A percentile compares a stretch with the other conserved stretches of the same genome.
Evolutionary conservation across 2,329 filamentous ascomycete genomes (phyloP).

Genomic region (Epichloe sylvatica): DNA sequence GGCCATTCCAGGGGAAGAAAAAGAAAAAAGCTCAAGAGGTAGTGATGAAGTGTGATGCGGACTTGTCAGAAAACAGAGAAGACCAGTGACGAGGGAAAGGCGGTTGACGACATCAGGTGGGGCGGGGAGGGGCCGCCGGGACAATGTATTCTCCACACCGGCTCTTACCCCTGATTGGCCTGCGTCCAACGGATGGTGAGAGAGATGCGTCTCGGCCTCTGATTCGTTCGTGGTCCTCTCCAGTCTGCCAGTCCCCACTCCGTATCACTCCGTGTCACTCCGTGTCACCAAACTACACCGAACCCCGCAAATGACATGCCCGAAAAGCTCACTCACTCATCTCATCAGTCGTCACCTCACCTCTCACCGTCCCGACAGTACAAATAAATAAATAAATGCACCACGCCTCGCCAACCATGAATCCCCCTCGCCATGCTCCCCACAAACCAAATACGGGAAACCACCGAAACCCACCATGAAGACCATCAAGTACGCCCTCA

Average conservation of each 20-base stretch:
- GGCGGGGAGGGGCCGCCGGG: not conserved
- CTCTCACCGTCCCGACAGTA: not conserved
- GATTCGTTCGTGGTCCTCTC: too few relatives aligned
- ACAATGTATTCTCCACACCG: not conserved
- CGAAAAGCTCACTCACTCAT: not conserved
- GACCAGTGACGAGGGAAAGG: not conserved
- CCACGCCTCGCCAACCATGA: too few relatives aligned
- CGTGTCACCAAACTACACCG: not conserved
- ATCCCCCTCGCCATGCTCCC: too few relatives aligned
- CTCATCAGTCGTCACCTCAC: not conserved
- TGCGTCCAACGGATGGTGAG: not conserved
- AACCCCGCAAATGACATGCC: not conserved
- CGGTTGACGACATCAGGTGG: not conserved
- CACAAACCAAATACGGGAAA: not conserved
- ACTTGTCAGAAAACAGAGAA: not conserved
- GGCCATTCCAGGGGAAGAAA: slow-evolving; percentile 17
- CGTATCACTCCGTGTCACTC: not conserved
- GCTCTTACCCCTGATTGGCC: not conserved
- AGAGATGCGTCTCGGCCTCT: too few relatives aligned
- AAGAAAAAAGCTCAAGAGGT: not conserved
- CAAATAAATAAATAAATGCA: not conserved
- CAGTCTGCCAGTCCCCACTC: too few relatives aligned
- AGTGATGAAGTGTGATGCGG: not conserved
- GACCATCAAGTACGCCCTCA: slow-evolving; percentile 2
- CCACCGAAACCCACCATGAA: not conserved